Evolutionary conservation across 176 grass and related monocot species (phyloP).

Genomic region (Ampelocalamus luodianensis): DNA sequence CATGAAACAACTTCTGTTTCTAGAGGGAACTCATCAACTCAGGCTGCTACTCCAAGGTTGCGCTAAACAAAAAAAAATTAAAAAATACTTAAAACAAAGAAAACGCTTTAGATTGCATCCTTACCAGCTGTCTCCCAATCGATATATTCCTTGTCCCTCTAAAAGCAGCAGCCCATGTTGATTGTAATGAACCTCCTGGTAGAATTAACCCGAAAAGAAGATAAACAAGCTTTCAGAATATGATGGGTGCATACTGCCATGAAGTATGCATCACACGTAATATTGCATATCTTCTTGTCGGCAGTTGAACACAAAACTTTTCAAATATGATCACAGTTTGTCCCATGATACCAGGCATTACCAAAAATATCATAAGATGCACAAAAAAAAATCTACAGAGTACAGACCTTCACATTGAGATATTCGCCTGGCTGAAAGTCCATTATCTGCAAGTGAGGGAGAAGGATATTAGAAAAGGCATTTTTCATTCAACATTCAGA

Average conservation of each 20-base stretch:
- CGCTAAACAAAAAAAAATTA: not conserved
- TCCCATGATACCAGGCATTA: not conserved
- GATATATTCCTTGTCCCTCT: conserved; percentile 97
- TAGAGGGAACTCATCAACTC: not conserved
- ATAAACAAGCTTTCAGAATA: conserved; percentile 29
- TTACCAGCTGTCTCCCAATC: conserved; percentile 90
- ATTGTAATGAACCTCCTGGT: conserved; percentile 98
- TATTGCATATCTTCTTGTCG: not conserved
- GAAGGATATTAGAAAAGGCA: conserved; percentile 21
- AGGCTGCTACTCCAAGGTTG: conserved; percentile 24
- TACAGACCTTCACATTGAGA: conserved; percentile 95
- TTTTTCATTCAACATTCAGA: conserved; percentile 19
- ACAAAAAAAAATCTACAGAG: not conserved
- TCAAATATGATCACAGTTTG: not conserved
- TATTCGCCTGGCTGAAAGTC: conserved; percentile 98
- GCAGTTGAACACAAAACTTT: conserved; percentile 6
- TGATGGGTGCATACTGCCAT: not conserved
- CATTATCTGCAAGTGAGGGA: conserved; percentile 76
- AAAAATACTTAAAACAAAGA: conserved; percentile 28
- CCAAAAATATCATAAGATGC: not conserved
- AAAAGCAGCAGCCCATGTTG: conserved; percentile 91
- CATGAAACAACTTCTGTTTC: not conserved
- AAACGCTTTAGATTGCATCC: conserved; percentile 29
- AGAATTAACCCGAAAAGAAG: conserved; percentile 36
- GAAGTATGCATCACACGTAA: not conserved